These are phyloP conservation scores for Dactylellina drechsleri DNA, from an alignment of 2,329 filamentous ascomycete species.

Conservation along the genomic window DNA sequence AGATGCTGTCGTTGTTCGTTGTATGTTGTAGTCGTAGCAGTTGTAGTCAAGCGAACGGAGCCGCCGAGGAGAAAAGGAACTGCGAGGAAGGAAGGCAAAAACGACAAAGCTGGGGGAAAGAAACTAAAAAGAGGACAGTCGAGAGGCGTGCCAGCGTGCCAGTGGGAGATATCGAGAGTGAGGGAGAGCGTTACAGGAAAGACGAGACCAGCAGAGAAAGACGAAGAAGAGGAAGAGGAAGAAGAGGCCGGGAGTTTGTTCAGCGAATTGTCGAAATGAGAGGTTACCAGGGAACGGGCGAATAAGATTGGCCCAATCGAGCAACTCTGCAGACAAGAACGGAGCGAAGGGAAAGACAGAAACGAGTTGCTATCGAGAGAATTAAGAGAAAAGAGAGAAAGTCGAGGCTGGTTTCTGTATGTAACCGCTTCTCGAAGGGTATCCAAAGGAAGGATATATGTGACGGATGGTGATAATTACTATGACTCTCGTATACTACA, in stretches of 20 bases:
- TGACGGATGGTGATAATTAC: not conserved
- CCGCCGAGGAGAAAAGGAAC: constrained; percentile 33
- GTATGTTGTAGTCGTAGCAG: too few relatives aligned
- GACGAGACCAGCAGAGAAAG: not conserved
- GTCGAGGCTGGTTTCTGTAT: not conserved
- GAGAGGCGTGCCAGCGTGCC: not conserved
- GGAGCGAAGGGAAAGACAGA: constrained; percentile 3
- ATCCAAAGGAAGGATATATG: not conserved
- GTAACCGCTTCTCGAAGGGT: constrained; percentile 1
- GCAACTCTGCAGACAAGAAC: constrained; percentile 31
- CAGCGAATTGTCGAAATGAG: constrained; percentile 41
- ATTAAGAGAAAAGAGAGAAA: not conserved
- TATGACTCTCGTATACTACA: not conserved
- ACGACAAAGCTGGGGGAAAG: constrained; percentile 10
- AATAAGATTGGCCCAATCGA: constrained; percentile 53
- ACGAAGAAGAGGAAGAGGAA: constrained; percentile 11
- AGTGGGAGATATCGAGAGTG: not conserved
- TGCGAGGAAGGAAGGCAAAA: constrained; percentile 2
- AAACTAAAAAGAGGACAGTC: not conserved
- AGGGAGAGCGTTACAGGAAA: not conserved
- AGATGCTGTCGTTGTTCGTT: not conserved
- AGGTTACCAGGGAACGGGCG: constrained; percentile 53
- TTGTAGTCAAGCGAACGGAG: constrained; percentile 29
- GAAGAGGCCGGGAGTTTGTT: constrained; percentile 52
- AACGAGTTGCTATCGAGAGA: too few relatives aligned